phyloP scores from a whole-genome alignment of 2,329 filamentous ascomycete genomes.

The Clonostachys chloroleuca region DNA sequence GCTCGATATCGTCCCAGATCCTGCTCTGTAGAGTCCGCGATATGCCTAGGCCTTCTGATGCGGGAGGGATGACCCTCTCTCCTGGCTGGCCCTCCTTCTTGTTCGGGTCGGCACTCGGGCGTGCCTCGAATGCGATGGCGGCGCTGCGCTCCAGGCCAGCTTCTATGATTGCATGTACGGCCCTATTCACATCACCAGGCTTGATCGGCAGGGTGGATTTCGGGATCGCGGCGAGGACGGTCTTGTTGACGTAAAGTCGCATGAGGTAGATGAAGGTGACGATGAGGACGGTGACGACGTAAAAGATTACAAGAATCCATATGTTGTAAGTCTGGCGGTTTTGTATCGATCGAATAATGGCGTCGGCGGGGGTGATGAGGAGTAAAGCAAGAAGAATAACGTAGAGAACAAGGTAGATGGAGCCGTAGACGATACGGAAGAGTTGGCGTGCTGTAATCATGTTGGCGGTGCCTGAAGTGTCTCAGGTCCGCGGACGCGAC shows the following conservation, averaged over 20 bases:
- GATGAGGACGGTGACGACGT: slow-evolving; percentile 67
- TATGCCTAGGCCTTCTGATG: slow-evolving; percentile 32
- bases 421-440: slow-evolving; percentile 77
- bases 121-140: slow-evolving; percentile 67
- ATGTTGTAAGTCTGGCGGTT: slow-evolving; percentile 71
- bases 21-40: slow-evolving; percentile 11
- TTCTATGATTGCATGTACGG: slow-evolving; percentile 71
- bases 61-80: slow-evolving; percentile 8
- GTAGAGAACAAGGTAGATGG: slow-evolving; percentile 72
- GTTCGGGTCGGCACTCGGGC: slow-evolving; percentile 17
- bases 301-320: slow-evolving; percentile 73
- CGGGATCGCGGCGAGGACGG: slow-evolving; percentile 75
- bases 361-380: slow-evolving; percentile 75
- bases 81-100: slow-evolving; percentile 4
- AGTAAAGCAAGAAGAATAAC: slow-evolving; percentile 69
- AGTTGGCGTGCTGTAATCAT: slow-evolving; percentile 20
- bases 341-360: slow-evolving; percentile 70
- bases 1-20: slow-evolving; percentile 76
- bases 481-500: too few species aligned
- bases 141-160: slow-evolving; percentile 73
- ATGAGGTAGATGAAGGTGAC: slow-evolving; percentile 74
- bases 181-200: slow-evolving; percentile 73
- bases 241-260: slow-evolving; percentile 83
- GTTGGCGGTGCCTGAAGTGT: too few species aligned
- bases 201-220: slow-evolving; percentile 84